Evolutionary conservation across 1,284 basidiomycete genomes (phyloP).

Genomic region (Austroboletus sp.): DNA sequence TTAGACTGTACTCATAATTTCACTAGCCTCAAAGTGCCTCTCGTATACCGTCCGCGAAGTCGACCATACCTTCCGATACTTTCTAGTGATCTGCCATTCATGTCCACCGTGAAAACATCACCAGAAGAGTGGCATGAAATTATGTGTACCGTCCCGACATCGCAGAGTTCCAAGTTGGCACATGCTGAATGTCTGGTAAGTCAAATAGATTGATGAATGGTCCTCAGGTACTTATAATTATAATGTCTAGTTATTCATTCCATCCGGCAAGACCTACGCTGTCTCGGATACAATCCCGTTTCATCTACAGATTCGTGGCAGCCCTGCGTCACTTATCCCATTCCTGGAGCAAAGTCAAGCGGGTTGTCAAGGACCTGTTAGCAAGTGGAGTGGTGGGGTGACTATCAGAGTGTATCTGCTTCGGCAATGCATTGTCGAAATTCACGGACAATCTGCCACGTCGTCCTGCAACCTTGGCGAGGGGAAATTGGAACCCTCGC

Average conservation of each 20-base stretch:
- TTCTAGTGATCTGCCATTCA: slow-evolving; percentile 20
- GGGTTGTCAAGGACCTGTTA: neutral
- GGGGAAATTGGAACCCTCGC: slow-evolving; percentile 17
- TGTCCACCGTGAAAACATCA: slow-evolving; percentile 29
- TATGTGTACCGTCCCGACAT: slow-evolving; percentile 20
- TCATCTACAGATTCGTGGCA: slow-evolving; percentile 30
- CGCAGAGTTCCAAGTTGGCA: slow-evolving; percentile 20
- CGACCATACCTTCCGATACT: slow-evolving; percentile 26
- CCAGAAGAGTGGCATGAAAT: slow-evolving; percentile 31
- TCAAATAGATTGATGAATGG: neutral
- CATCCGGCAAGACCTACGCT: slow-evolving; percentile 22
- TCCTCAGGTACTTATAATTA: neutral
- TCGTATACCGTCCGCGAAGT: slow-evolving; percentile 23
- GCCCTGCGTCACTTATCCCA: slow-evolving; percentile 20
- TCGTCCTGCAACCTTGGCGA: slow-evolving; percentile 17
- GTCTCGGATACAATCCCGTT: slow-evolving; percentile 30
- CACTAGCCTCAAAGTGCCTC: slow-evolving; percentile 22
- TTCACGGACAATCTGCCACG: slow-evolving; percentile 14
- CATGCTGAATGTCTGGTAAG: slow-evolving; percentile 28
- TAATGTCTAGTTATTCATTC: slow-evolving; percentile 26
- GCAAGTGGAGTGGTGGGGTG: slow-evolving; percentile 4
- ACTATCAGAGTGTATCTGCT: slow-evolving; percentile 24
- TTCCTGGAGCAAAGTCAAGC: slow-evolving; percentile 22
- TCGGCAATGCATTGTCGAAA: slow-evolving; percentile 15
- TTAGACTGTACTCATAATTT: neutral